phyloP scores from a whole-genome alignment of 805 yeast genomes.

The Kluyveromyces wickerhamii region DNA sequence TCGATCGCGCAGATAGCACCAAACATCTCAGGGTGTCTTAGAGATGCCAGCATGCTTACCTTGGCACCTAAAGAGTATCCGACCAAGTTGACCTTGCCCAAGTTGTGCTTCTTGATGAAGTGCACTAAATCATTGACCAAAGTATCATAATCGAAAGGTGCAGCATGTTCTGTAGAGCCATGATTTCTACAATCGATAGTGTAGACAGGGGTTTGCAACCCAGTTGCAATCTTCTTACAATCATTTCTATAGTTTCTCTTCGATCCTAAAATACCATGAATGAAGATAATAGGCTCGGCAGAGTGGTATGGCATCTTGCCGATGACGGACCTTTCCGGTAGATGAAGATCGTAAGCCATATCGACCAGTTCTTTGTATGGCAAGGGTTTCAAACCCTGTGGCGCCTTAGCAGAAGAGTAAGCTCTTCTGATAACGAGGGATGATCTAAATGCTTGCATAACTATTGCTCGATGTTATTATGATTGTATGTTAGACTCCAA shows the following conservation, averaged over 20 bases:
- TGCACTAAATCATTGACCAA: conserved; percentile 36
- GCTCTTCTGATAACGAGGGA: not conserved
- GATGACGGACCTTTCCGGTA: conserved; percentile 18
- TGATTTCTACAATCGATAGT: conserved; percentile 44
- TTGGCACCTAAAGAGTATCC: conserved; percentile 52
- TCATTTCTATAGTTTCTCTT: conserved; percentile 34
- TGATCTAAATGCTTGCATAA: not conserved
- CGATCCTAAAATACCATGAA: conserved; percentile 45
- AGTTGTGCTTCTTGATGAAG: conserved; percentile 28
- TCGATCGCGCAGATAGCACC: conserved; percentile 37
- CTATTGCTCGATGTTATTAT: too few species aligned
- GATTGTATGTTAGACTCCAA: too few species aligned
- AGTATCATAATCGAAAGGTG: conserved; percentile 35
- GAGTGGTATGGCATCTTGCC: conserved; percentile 18
- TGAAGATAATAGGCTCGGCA: conserved; percentile 32
- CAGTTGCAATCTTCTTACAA: conserved; percentile 30
- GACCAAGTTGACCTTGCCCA: conserved; percentile 24
- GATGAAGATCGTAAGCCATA: conserved; percentile 26
- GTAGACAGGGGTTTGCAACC: conserved; percentile 28
- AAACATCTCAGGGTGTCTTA: conserved; percentile 34
- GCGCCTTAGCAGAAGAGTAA: conserved; percentile 1
- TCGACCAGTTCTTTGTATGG: conserved; percentile 18
- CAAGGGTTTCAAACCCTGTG: conserved; percentile 6
- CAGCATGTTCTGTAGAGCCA: conserved; percentile 36
- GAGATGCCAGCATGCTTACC: conserved; percentile 37